Evolutionary conservation across 257 asterid genomes (phyloP).

Genomic region (Rhazya stricta): DNA sequence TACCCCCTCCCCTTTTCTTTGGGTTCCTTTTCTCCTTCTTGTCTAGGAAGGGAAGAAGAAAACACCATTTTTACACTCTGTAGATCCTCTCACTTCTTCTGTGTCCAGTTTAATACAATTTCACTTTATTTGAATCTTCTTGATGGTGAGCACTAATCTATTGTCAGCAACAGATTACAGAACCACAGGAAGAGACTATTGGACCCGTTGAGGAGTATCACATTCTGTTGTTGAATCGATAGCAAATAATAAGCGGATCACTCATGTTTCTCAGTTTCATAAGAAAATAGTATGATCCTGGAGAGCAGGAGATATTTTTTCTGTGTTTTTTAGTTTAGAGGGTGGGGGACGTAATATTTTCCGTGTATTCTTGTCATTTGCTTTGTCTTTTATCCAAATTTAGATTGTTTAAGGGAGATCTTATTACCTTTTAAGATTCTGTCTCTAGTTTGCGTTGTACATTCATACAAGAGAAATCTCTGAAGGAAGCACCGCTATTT

Average conservation of each 20-base stretch:
- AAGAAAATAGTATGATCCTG: background rate
- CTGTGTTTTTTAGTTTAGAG: background rate
- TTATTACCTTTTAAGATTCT: background rate
- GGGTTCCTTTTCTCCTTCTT: background rate
- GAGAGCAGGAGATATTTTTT: background rate
- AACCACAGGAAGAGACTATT: background rate
- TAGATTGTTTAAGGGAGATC: background rate
- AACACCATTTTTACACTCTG: background rate
- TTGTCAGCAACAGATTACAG: background rate
- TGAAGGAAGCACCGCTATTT: background rate
- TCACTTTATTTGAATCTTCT: background rate
- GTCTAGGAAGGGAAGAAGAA: background rate
- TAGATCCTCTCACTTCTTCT: background rate
- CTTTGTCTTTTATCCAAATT: background rate
- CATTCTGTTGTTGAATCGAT: background rate
- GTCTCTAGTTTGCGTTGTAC: background rate
- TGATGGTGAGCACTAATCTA: background rate
- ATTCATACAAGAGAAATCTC: background rate
- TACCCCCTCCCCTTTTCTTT: background rate
- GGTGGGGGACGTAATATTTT: background rate
- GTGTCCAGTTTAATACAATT: background rate
- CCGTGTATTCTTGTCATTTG: background rate
- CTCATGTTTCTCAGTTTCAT: background rate
- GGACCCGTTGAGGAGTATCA: background rate
- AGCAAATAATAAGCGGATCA: background rate